These are phyloP conservation scores for Zanthoxylum bungeanum DNA, from an alignment of 345 rosid genomes.

Conservation along the genomic window DNA sequence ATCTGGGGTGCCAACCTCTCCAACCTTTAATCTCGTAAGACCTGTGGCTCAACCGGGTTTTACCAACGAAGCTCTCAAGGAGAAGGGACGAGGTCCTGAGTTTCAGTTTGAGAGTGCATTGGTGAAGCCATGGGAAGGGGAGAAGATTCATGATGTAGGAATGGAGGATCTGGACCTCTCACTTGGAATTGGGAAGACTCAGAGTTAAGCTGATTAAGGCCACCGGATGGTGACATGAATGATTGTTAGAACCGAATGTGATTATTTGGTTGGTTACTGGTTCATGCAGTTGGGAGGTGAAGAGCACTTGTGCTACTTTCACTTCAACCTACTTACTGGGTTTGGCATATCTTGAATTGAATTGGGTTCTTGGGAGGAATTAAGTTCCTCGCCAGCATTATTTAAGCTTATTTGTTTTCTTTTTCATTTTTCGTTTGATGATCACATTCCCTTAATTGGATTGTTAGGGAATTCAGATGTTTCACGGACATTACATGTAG, in stretches of 20 bases:
- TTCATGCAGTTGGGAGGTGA: slow-evolving; percentile 10
- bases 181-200: slow-evolving; percentile 75
- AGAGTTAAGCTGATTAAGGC: slow-evolving; percentile 28
- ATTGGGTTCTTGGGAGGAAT: slow-evolving; percentile 29
- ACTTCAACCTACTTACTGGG: slow-evolving; percentile 14
- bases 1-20: slow-evolving; percentile 70
- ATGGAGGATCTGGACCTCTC: slow-evolving; percentile 97
- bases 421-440: slow-evolving; percentile 12
- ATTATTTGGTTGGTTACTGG: slow-evolving; percentile 4
- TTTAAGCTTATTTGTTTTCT: slow-evolving; percentile 7
- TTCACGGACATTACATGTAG: slow-evolving; percentile 50
- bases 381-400: slow-evolving; percentile 21
- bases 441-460: slow-evolving; percentile 14
- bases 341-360: slow-evolving; percentile 19
- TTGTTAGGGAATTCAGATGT: slow-evolving; percentile 17
- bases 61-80: slow-evolving; percentile 33
- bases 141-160: slow-evolving; percentile 91
- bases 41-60: slow-evolving; percentile 47
- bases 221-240: slow-evolving; percentile 2
- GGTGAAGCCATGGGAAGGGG: slow-evolving; percentile 99
- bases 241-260: slow-evolving; percentile 11
- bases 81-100: slow-evolving; percentile 61
- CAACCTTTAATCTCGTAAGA: slow-evolving; percentile 86
- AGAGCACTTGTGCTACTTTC: slow-evolving; percentile 14
- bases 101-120: slow-evolving; percentile 74